These are phyloP conservation scores for Amphibolis antarctica DNA, from an alignment of 106 monocot species.

Conservation along the genomic window DNA sequence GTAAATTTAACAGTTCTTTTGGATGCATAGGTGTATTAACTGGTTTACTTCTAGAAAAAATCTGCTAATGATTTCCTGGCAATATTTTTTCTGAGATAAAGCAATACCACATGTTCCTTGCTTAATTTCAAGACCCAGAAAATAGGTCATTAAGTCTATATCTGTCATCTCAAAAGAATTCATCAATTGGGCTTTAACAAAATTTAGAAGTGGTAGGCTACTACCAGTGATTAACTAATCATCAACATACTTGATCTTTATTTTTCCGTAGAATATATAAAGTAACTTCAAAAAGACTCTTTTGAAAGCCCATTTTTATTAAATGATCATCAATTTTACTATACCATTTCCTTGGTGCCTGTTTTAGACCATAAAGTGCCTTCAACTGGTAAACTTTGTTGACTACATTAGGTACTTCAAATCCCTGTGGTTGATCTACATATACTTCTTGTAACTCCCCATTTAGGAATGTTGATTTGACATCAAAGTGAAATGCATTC, in stretches of 20 bases:
- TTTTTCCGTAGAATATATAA: background rate
- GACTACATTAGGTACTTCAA: background rate
- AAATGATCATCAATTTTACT: background rate
- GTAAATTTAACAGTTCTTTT: background rate
- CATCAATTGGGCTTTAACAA: constrained; percentile 1
- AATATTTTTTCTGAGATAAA: constrained; percentile 6
- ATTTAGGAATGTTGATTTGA: constrained; percentile 9
- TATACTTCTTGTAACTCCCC: constrained; percentile 4
- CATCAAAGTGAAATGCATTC: constrained; percentile 1
- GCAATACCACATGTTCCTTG: background rate
- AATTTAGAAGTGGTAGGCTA: background rate
- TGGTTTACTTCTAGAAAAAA: background rate
- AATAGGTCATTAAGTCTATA: background rate
- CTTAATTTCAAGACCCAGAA: constrained; percentile 7
- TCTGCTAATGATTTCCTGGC: background rate
- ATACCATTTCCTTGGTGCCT: constrained; percentile 8
- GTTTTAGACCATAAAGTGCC: background rate
- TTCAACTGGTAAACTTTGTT: constrained; percentile 1
- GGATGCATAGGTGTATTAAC: background rate
- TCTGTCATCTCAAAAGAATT: constrained; percentile 9
- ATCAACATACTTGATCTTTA: background rate
- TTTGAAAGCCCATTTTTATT: background rate
- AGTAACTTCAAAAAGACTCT: background rate
- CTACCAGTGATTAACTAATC: background rate
- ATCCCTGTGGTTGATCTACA: background rate